Conservation (phyloP, 2,329 filamentous ascomycete species). For the Penicillium crustosum region DNA sequence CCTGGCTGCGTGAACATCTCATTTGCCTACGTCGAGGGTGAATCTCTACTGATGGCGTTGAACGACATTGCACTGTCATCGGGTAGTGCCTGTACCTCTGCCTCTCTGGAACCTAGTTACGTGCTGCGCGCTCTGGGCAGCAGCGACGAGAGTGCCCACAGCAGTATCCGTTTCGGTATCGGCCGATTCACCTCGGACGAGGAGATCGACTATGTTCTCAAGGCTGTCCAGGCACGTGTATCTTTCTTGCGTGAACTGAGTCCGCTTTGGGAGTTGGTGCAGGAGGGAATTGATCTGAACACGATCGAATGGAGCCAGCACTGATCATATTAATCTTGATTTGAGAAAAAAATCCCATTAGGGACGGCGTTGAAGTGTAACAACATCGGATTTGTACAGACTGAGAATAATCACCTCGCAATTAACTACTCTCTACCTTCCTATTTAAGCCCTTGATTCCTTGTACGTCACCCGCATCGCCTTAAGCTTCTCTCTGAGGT, state of each 20-base stretch:
- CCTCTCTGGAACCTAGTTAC: conserved; percentile 93
- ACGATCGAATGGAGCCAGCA: conserved; percentile 99
- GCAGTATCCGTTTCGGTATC: conserved; percentile 96
- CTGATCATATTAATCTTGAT: conserved; percentile 49
- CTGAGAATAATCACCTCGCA: conserved; percentile 21
- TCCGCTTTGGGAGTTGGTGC: conserved; percentile 94
- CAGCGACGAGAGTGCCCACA: conserved; percentile 96
- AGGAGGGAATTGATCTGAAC: conserved; percentile 92
- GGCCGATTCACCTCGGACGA: conserved; percentile 92
- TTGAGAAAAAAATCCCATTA: conserved; percentile 16
- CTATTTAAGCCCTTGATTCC: not conserved
- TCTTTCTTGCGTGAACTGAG: conserved; percentile 91
- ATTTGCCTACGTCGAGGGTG: conserved; percentile 96
- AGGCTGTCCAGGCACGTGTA: conserved; percentile 87
- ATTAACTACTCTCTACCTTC: conserved; percentile 1
- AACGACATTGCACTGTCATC: conserved; percentile 98
- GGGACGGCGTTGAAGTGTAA: conserved; percentile 26
- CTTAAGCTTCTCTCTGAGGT: too few species aligned
- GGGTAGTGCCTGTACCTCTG: conserved; percentile 94
- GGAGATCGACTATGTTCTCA: conserved; percentile 96
- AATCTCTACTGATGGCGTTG: conserved; percentile 95
- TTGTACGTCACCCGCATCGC: not conserved
- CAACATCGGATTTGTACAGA: conserved; percentile 27
- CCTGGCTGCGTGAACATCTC: conserved; percentile 98
- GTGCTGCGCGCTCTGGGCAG: conserved; percentile 91